Base-by-base conservation (phyloP, 106 monocot species). In the Apostasia ramifera region DNA sequence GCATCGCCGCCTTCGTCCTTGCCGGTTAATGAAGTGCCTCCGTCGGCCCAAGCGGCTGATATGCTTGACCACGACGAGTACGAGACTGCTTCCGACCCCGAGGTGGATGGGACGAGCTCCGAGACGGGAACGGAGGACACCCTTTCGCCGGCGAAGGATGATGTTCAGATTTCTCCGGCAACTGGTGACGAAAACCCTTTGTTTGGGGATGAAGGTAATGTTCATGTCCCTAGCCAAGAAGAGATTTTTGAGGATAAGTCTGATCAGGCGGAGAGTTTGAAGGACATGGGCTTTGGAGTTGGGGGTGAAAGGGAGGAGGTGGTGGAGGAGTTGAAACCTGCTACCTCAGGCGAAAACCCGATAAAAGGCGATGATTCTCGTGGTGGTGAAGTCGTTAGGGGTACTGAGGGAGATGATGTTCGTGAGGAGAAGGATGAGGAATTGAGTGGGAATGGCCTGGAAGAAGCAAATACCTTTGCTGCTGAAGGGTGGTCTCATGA, bases 11-110 rank as follows among this genome's bases (percentile, higher is more conserved):
- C 59, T 10, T 52, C 53, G 46, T 40, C 15, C 57, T 55, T 8
- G 38, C 45, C 55, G 66, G 37, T 37, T 8, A 40, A 49, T 41
- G 43, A 50, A 14, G 42, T 44, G 44, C 57, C 50, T 6, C n/a
- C 5, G 3, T 8, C 62, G 38, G 4, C 70, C 11, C 59, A 58
- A 48, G 66, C 9, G 51, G 53, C 44, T 13, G 71, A 66, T 46
- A n/a, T 37, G 26, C 65, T 14, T 46, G 65, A 65, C 2, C 47
- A 6, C 9, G 78, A 72, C n/a, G 72, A 72, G 11, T 68, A 54
- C 60, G 72, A 60, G 57, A 73, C 72, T 7, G 68, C 73, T 2
- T 72, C 73, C 37, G 73, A 73, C 15, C 44, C 45, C 65, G 12
- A 40, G 6, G 48, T 47, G 46, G 55, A 54, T 40, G 63, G 12